These are phyloP conservation scores for Pinus tabuliformis DNA, from an alignment of 75 land plant genomes.

Conservation along the genomic window DNA sequence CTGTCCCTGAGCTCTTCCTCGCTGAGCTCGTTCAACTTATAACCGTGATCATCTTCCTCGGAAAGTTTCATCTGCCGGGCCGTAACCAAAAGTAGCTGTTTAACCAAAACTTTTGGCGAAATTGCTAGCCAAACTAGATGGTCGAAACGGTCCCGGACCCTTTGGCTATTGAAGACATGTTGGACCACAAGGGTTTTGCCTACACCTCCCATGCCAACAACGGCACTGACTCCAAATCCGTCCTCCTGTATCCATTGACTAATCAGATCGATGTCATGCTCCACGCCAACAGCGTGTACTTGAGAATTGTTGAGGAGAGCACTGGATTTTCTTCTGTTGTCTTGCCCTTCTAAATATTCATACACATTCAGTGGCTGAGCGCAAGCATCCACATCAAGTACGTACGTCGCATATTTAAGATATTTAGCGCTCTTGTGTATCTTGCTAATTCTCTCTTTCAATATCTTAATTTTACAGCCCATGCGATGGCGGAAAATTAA, in stretches of 20 bases:
- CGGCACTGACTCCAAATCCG: background rate
- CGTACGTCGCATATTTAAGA: background rate
- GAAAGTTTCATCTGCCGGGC: background rate
- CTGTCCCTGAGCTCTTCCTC: background rate
- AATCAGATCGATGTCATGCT: background rate
- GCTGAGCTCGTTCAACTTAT: background rate
- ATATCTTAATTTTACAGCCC: background rate
- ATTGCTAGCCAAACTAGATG: slow-evolving; percentile 3
- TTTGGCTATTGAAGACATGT: background rate
- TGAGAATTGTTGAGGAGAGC: background rate
- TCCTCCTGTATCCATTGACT: background rate
- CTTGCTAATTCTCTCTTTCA: background rate
- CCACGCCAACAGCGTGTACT: background rate
- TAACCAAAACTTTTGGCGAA: background rate
- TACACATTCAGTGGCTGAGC: background rate
- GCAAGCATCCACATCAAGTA: background rate
- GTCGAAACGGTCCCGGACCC: background rate
- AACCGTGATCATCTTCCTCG: too few species aligned
- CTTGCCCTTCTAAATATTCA: background rate
- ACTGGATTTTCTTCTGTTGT: background rate
- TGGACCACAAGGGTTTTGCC: slow-evolving; percentile 2
- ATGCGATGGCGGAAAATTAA: background rate
- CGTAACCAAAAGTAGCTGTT: background rate
- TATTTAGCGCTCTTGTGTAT: background rate
- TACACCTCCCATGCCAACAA: slow-evolving; percentile 4